Base-by-base conservation (phyloP, 2,329 filamentous ascomycete genomes). In the Colletotrichum tamarilloi region DNA sequence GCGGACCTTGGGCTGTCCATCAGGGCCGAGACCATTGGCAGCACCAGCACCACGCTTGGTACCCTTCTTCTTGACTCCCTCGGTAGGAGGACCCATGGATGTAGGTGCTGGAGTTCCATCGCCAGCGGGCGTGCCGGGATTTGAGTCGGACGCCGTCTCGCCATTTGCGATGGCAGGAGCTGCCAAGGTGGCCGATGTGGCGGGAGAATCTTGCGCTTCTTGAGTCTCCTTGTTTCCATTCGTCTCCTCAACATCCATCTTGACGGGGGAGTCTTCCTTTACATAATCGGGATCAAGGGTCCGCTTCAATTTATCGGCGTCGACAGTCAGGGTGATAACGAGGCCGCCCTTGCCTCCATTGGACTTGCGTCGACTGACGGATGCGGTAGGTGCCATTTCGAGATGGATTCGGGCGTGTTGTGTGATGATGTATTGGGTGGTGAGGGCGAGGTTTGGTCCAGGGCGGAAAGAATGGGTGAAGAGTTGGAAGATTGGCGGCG, bases 61-160 rank as follows among this genome's bases (percentile, higher is more conserved):
- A 42, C 92, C 92, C 83, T 95, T 95, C 86, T 94, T 95, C 87
- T 94, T 95, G 14, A 87, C 85, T 7, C 87, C 91, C 67, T 91
- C 89, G 58, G 82, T 81, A 46, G 90, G 91, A 60, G 91, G 91
- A 5, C 87, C 89, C 90, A 92, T 92, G 74, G 82, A 81, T 6
- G 86, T 82, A 28, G 89, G 86, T 28, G 83, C 87, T 7, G 90
- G 89, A 14, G 90, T 91, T 76, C 86, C 88, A 59, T 84, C 87
- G 53, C 87, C 82, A 26, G 85, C 87, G 16, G 90, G 90, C 19
- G 91, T 92, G 55, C 88, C 87, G 24, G 89, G 86, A 76, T 86
- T 89, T 28, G 91, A 92, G 77, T 91, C 89, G 75, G 88, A 87
- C 69, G 86, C 88, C 80, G 87, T 88, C 75, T 91, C 90, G 68